Percentiles rank a stretch among this genome's conserved stretches.
phyloP scores from a whole-genome alignment of 306 rosid genomes.

The Fragaria ananassa region DNA sequence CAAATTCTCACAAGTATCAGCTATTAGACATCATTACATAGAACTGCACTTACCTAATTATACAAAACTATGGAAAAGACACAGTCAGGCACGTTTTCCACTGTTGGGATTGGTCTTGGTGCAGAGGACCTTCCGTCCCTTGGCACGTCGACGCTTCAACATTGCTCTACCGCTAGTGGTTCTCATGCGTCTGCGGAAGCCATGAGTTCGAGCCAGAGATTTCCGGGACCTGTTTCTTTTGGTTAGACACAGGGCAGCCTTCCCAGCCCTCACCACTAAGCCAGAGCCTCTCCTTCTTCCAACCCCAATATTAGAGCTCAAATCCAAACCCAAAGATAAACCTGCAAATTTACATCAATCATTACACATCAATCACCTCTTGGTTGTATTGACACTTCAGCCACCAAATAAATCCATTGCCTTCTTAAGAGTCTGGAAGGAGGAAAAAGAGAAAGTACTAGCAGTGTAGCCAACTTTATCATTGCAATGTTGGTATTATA shows the following conservation, averaged over 20 bases:
- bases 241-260: conserved; percentile 71
- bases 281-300: conserved; percentile 46
- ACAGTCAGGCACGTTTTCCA: conserved; percentile 51
- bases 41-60: conserved; percentile 18
- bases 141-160: conserved; percentile 77
- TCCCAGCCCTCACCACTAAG: conserved; percentile 82
- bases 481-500: neutral
- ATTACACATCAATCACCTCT: neutral
- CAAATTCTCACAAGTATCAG: conserved; percentile 11
- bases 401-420: neutral
- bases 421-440: neutral
- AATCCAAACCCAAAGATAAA: conserved; percentile 49
- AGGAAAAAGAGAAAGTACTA: neutral
- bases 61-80: neutral
- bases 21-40: conserved; percentile 16
- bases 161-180: conserved; percentile 80
- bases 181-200: conserved; percentile 83
- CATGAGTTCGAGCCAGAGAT: conserved; percentile 85
- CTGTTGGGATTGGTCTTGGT: conserved; percentile 72
- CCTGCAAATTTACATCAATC: conserved; percentile 1
- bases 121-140: conserved; percentile 90
- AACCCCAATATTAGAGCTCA: conserved; percentile 36
- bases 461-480: neutral
- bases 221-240: conserved; percentile 87
- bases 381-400: neutral